These are phyloP conservation scores for Populus pruinosa DNA, from an alignment of 345 rosid genomes.

Conservation along the genomic window DNA sequence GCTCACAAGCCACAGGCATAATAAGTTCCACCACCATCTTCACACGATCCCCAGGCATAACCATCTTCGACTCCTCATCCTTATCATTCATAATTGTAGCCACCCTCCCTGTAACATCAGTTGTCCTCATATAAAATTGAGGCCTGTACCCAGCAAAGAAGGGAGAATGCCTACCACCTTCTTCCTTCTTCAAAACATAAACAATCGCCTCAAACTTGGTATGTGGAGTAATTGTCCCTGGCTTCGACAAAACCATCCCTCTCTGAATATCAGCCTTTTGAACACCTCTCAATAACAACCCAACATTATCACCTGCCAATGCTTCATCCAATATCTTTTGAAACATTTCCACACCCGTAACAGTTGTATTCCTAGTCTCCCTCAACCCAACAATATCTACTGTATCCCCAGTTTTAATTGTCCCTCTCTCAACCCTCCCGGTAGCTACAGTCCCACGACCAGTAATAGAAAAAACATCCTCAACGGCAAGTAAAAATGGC, in stretches of 20 bases:
- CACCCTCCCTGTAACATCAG: conserved; percentile 89
- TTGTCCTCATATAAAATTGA: conserved; percentile 94
- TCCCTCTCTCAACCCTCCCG: conserved; percentile 88
- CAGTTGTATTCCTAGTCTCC: conserved; percentile 68
- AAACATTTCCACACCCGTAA: conserved; percentile 87
- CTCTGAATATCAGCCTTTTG: conserved; percentile 84
- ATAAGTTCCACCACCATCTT: conserved; percentile 89
- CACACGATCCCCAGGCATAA: conserved; percentile 95
- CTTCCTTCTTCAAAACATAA: conserved; percentile 96
- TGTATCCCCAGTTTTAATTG: conserved; percentile 65
- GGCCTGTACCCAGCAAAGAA: conserved; percentile 88
- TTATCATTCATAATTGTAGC: conserved; percentile 73
- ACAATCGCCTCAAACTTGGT: conserved; percentile 70
- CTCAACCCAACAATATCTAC: conserved; percentile 80
- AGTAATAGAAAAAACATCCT: conserved; percentile 86
- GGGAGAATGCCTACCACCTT: conserved; percentile 92
- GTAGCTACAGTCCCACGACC: conserved; percentile 94
- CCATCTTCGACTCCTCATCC: conserved; percentile 96
- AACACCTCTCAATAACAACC: conserved; percentile 82
- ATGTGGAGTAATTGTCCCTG: conserved; percentile 74
- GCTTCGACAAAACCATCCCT: conserved; percentile 96
- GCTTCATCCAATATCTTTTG: conserved; percentile 88
- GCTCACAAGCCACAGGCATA: conserved; percentile 89
- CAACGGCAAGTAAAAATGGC: conserved; percentile 82
- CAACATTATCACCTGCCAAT: conserved; percentile 89